Percentiles rank a stretch among this genome's conserved stretches.
phyloP scores from a whole-genome alignment of 345 rosid genomes.

The Anacardium occidentale region DNA sequence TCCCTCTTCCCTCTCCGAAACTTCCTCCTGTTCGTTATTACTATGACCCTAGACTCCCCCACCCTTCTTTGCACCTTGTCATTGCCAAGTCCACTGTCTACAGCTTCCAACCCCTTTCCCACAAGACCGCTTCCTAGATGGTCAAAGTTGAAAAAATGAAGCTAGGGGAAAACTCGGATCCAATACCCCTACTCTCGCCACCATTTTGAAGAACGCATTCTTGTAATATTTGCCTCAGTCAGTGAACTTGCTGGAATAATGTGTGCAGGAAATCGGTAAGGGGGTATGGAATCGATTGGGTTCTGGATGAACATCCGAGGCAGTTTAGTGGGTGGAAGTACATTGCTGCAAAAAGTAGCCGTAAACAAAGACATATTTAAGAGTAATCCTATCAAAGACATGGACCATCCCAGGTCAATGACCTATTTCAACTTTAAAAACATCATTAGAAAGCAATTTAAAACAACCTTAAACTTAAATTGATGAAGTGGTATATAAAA shows the following conservation, averaged over 20 bases:
- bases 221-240: not conserved
- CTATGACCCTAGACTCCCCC: not conserved
- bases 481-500: too few relatives aligned
- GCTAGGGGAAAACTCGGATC: not conserved
- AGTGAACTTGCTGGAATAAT: not conserved
- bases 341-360: not conserved
- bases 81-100: not conserved
- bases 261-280: not conserved
- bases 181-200: not conserved
- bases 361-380: too few relatives aligned
- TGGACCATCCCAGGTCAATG: too few relatives aligned
- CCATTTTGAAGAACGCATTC: not conserved
- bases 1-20: conserved; percentile 1
- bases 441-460: too few relatives aligned
- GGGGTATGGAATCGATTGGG: not conserved
- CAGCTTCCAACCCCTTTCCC: not conserved
- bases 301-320: not conserved
- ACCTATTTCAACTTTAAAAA: too few relatives aligned
- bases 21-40: not conserved
- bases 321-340: not conserved
- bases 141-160: not conserved
- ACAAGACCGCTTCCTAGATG: not conserved
- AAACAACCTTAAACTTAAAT: too few relatives aligned
- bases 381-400: too few relatives aligned
- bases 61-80: not conserved